phyloP scores from a whole-genome alignment of 768 basidiomycete species.

The Lactifluus volemus region DNA sequence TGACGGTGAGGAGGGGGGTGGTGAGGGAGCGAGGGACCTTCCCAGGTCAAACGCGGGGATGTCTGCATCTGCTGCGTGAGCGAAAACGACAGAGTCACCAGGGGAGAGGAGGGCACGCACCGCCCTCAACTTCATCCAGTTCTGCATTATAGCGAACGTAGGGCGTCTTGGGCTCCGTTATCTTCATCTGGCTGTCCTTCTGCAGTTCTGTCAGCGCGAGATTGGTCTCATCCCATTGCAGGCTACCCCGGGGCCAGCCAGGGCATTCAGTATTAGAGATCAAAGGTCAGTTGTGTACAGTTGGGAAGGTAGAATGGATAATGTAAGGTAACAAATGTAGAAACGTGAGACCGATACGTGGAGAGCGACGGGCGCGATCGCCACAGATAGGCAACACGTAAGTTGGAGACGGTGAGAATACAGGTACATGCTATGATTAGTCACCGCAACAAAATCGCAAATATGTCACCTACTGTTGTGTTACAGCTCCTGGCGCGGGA shows the following conservation, averaged over 20 bases:
- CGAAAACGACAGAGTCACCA: not conserved
- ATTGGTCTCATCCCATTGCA: conserved; percentile 96
- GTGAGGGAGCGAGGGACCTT: conserved; percentile 24
- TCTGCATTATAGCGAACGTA: conserved; percentile 88
- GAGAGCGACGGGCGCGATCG: not conserved
- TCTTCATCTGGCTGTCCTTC: conserved; percentile 98
- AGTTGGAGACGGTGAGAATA: not conserved
- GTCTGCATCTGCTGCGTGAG: conserved; percentile 36
- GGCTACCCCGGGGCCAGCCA: conserved; percentile 33
- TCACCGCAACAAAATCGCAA: not conserved
- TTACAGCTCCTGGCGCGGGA: conserved; percentile 32
- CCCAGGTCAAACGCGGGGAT: conserved; percentile 72
- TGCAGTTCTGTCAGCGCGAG: conserved; percentile 85
- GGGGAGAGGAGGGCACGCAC: conserved; percentile 37
- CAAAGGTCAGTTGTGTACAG: not conserved
- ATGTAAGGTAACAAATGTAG: not conserved
- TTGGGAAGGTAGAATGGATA: not conserved
- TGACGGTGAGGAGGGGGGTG: conserved; percentile 10
- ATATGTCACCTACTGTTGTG: conserved; percentile 39
- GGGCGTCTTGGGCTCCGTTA: conserved; percentile 95
- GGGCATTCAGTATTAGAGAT: not conserved
- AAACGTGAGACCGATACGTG: not conserved
- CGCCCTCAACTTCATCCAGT: conserved; percentile 77
- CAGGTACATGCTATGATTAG: conserved; percentile 7
- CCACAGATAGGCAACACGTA: conserved; percentile 7